Base-by-base conservation (phyloP, 225 moss, liverwort and hornwort genomes). In the Lunularia cruciata region DNA sequence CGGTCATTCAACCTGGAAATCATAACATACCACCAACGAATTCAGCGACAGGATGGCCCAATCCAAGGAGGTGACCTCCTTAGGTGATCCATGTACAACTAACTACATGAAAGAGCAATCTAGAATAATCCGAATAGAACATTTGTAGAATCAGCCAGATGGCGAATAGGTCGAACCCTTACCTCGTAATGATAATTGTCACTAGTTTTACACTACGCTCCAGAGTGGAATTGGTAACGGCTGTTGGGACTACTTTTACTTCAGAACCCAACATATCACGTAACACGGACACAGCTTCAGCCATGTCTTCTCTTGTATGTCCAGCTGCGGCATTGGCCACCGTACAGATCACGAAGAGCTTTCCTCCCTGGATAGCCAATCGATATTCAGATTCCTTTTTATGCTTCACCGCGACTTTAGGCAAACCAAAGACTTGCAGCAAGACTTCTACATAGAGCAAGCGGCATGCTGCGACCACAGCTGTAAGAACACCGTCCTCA, bases 131-230 rank as follows among this genome's bases (percentile, higher is more conserved):
- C n/a, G n/a, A n/a, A n/a, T n/a, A n/a, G n/a, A n/a, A n/a, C n/a
- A n/a, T n/a, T n/a, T n/a, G n/a, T n/a, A n/a, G n/a, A n/a, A n/a
- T n/a, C n/a, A n/a, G n/a, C n/a, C n/a, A n/a, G n/a, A n/a, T n/a
- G n/a, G n/a, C n/a, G n/a, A n/a, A n/a, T 25, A 35, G 23, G 16
- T 73, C 35, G 42, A 30, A 20, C 16, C 54, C n/a, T 59, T 78
- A 82, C 85, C 81, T 61, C 14, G 77, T 75, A 34, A 83, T 72
- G 36, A 85, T 79, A 20, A 86, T 76, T 27, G 77, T 75, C 25
- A 77, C 79, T 54, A 82, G 70, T 30, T 58, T 65, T 15, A 74
- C 63, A 47, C 74, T 63, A 7, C 40, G 60, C 71, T 77, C 79
- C 56, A 77, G 59, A 67, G 61, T 60, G 0, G 82, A 71, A 27